These are phyloP conservation scores for Conoideocrella luteorostrata DNA, from an alignment of 2,329 filamentous ascomycete species.

Conservation along the genomic window DNA sequence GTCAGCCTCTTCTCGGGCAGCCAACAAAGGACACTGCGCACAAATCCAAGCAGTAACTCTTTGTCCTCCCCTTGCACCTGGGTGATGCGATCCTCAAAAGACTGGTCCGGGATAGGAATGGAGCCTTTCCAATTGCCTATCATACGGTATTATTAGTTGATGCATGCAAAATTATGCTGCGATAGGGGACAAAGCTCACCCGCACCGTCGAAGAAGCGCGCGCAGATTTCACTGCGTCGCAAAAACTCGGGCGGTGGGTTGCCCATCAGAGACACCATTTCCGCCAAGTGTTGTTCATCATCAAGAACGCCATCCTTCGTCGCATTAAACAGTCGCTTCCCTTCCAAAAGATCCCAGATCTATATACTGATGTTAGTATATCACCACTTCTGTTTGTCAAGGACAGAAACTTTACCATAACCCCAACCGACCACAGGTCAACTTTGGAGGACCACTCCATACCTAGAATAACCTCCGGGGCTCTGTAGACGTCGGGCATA, in stretches of 20 bases:
- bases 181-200: neutral
- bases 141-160: too few relatives aligned
- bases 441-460: constrained; percentile 27
- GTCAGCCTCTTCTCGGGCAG: constrained; percentile 18
- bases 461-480: constrained; percentile 27
- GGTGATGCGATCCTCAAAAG: constrained; percentile 15
- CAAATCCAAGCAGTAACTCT: constrained; percentile 14
- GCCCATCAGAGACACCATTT: constrained; percentile 32
- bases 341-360: constrained; percentile 27
- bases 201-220: neutral
- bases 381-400: neutral
- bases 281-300: constrained; percentile 23
- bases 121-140: constrained; percentile 23
- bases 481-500: constrained; percentile 27
- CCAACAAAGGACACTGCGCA: constrained; percentile 17
- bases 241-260: constrained; percentile 26
- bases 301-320: constrained; percentile 15
- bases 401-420: constrained; percentile 18
- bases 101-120: constrained; percentile 17
- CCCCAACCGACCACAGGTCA: constrained; percentile 28
- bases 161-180: too few relatives aligned
- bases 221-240: constrained; percentile 16
- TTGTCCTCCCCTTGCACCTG: constrained; percentile 15
- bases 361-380: too few relatives aligned
- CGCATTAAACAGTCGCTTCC: constrained; percentile 20